Evolutionary conservation across 2,329 filamentous ascomycete species (phyloP).

Genomic region (Cercospora zeae-maydis): DNA sequence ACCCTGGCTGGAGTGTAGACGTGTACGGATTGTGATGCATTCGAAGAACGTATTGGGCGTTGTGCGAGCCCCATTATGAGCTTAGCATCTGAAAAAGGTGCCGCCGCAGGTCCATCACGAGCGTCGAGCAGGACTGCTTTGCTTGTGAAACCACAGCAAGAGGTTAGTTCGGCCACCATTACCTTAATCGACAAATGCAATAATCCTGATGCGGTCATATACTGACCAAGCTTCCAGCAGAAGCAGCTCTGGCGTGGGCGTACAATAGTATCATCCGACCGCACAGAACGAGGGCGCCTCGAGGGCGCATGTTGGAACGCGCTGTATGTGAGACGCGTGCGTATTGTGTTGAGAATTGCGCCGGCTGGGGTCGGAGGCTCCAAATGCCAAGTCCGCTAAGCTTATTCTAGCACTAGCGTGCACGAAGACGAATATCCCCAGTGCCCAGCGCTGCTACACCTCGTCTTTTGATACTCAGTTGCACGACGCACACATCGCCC

Average conservation of each 20-base stretch:
- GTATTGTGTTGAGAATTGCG: neutral
- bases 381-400: neutral
- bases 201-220: neutral
- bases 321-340: neutral
- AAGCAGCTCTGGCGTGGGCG: neutral
- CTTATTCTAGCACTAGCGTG: neutral
- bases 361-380: neutral
- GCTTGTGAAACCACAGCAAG: neutral
- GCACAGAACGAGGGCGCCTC: neutral
- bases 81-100: neutral
- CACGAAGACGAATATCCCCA: neutral
- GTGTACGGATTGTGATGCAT: neutral
- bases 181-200: neutral
- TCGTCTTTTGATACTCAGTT: conserved; percentile 18
- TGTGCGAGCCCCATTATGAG: neutral
- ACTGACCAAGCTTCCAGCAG: neutral
- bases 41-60: neutral
- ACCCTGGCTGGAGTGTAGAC: too few relatives aligned
- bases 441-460: neutral
- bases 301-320: neutral
- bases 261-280: neutral
- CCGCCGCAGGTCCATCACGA: neutral
- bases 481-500: conserved; percentile 20
- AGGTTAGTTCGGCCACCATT: too few relatives aligned
- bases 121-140: neutral